phyloP scores from a whole-genome alignment of 176 grass and related monocot species.

The Oryza brachyantha region DNA sequence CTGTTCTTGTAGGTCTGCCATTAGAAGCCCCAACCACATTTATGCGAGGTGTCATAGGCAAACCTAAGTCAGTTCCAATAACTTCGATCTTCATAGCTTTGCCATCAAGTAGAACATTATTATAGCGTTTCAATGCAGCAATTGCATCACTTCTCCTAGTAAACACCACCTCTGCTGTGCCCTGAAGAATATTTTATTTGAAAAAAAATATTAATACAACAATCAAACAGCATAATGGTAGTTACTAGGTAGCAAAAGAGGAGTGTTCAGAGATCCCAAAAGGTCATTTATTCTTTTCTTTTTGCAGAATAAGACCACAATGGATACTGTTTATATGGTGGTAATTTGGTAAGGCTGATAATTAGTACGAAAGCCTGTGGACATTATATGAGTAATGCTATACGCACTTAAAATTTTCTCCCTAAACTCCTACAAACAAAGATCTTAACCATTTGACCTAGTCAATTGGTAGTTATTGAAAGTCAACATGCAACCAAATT shows the following conservation, averaged over 20 bases:
- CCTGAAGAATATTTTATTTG: no score
- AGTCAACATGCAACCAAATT: no score
- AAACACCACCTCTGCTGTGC: conserved; percentile 85
- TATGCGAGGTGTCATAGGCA: conserved; percentile 64
- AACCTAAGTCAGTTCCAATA: conserved; percentile 63
- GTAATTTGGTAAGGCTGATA: background rate
- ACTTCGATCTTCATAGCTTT: conserved; percentile 90
- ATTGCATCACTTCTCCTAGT: conserved; percentile 81
- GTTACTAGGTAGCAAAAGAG: background rate
- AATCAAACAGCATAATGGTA: background rate
- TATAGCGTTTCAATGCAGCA: conserved; percentile 78
- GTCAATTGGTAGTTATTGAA: no score
- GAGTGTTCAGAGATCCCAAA: background rate
- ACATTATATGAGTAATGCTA: no score
- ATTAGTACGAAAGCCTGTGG: background rate
- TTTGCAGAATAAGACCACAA: background rate
- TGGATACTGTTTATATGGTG: background rate
- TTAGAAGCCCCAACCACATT: conserved; percentile 67
- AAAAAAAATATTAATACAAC: conserved; percentile 20
- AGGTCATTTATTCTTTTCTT: background rate
- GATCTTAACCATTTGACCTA: no score
- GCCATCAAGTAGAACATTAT: conserved; percentile 75
- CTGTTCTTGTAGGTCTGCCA: conserved; percentile 69
- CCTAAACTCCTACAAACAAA: no score
- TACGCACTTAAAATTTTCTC: no score